phyloP scores from a whole-genome alignment of 2,329 filamentous ascomycete genomes.

The Colletotrichum horii region DNA sequence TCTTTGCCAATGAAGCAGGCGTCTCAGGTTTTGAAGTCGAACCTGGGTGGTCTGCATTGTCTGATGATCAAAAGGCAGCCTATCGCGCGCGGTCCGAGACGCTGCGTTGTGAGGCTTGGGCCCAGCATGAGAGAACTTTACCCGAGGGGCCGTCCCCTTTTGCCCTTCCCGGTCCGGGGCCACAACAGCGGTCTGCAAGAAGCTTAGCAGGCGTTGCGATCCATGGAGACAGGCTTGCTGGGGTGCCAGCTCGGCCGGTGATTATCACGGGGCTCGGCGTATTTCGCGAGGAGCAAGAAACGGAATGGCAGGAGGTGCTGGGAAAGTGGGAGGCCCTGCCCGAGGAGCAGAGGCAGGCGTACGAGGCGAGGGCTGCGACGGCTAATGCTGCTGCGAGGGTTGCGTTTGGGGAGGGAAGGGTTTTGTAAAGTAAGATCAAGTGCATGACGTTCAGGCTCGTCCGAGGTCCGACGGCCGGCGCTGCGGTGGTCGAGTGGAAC shows the following conservation, averaged over 20 bases:
- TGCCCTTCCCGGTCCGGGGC: neutral
- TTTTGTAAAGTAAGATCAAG: slow-evolving; percentile 32
- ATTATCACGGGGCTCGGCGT: neutral
- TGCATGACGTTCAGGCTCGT: slow-evolving; percentile 63
- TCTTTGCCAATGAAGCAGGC: neutral
- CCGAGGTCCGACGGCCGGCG: slow-evolving; percentile 62
- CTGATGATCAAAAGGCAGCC: neutral
- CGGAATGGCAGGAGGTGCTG: neutral
- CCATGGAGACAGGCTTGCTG: neutral
- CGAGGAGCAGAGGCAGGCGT: neutral
- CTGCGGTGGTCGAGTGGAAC: slow-evolving; percentile 71
- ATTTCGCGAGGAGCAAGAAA: neutral
- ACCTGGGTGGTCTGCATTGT: neutral
- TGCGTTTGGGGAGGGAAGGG: neutral
- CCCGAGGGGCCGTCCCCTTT: neutral
- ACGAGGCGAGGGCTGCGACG: neutral
- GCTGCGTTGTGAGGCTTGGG: neutral
- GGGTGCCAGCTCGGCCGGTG: neutral
- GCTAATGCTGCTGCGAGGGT: neutral
- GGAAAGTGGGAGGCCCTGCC: neutral
- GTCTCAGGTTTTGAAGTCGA: neutral
- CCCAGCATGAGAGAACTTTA: neutral
- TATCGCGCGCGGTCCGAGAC: neutral
- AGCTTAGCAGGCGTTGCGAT: neutral
- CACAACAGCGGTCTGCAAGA: neutral